Evolutionary conservation across 1,284 basidiomycete genomes (phyloP).

Genomic region (Trametes versicolor): DNA sequence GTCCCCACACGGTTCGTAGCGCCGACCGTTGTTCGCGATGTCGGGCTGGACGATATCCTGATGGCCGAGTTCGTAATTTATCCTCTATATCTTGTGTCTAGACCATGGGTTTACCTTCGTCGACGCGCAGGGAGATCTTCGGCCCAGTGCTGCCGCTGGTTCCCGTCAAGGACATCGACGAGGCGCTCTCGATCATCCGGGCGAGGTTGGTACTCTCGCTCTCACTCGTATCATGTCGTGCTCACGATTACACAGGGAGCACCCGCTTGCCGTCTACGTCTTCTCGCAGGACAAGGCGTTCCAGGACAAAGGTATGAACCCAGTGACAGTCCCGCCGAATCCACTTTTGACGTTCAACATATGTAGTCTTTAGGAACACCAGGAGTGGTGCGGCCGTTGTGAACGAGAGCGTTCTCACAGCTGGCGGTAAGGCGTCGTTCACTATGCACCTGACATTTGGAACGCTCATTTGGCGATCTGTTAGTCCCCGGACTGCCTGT

Average conservation of each 20-base stretch:
- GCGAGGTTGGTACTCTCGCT: background rate
- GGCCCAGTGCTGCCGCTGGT: slow-evolving; percentile 73
- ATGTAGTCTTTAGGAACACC: slow-evolving; percentile 71
- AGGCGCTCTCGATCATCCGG: slow-evolving; percentile 76
- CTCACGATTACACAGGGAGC: slow-evolving; percentile 56
- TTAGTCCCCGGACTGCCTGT: slow-evolving; percentile 73
- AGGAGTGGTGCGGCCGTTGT: slow-evolving; percentile 70
- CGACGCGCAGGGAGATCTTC: slow-evolving; percentile 46
- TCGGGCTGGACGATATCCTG: slow-evolving; percentile 70
- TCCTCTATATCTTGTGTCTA: too few species aligned
- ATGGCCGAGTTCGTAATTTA: slow-evolving; percentile 80
- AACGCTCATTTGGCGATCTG: background rate
- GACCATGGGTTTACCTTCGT: background rate
- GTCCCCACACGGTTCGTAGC: slow-evolving; percentile 67
- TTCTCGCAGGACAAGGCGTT: slow-evolving; percentile 70
- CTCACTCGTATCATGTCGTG: background rate
- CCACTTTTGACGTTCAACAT: background rate
- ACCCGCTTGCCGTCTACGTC: slow-evolving; percentile 82
- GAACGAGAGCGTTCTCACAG: slow-evolving; percentile 71
- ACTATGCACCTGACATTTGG: background rate
- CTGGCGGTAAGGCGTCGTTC: slow-evolving; percentile 53
- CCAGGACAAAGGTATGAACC: slow-evolving; percentile 67
- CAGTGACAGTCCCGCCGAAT: background rate
- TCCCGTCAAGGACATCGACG: slow-evolving; percentile 76
- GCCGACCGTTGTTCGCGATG: slow-evolving; percentile 75